Conservation (phyloP, 169 alveolate species). For the Plasmodium ovale region DNA sequence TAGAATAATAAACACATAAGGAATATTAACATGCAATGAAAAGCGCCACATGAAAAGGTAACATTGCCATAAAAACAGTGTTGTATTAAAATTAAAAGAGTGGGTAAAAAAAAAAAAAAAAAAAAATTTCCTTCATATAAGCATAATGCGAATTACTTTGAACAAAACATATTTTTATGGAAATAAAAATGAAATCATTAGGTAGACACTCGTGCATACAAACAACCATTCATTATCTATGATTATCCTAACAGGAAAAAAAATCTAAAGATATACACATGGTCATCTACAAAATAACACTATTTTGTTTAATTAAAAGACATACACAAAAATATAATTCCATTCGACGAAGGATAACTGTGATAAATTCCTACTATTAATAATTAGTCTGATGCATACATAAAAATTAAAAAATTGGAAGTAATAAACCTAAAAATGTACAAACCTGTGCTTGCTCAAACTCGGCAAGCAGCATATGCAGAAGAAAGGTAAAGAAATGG, state of each 20-base stretch:
- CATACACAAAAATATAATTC: slow-evolving; percentile 8
- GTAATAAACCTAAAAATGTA: not conserved
- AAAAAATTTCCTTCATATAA: not conserved
- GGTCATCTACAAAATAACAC: not conserved
- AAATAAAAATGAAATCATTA: not conserved
- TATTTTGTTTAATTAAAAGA: slow-evolving; percentile 19
- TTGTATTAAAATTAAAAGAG: not conserved
- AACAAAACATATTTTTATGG: not conserved
- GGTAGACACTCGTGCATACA: not conserved
- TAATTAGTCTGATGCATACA: not conserved
- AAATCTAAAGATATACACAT: not conserved
- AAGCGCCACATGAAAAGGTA: not conserved
- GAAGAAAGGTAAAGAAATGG: not conserved
- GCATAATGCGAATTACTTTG: not conserved
- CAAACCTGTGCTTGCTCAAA: not conserved
- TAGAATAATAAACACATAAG: not conserved
- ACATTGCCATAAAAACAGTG: not conserved
- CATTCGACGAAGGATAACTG: not conserved
- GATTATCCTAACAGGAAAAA: not conserved
- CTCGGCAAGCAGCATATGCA: not conserved
- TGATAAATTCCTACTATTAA: not conserved
- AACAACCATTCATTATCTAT: not conserved
- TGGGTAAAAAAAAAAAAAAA: no score
- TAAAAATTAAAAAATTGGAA: slow-evolving; percentile 4
- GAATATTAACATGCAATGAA: not conserved